These are phyloP conservation scores for Rhodomyrtus psidioides DNA, from an alignment of 441 rosid genomes.

Conservation along the genomic window DNA sequence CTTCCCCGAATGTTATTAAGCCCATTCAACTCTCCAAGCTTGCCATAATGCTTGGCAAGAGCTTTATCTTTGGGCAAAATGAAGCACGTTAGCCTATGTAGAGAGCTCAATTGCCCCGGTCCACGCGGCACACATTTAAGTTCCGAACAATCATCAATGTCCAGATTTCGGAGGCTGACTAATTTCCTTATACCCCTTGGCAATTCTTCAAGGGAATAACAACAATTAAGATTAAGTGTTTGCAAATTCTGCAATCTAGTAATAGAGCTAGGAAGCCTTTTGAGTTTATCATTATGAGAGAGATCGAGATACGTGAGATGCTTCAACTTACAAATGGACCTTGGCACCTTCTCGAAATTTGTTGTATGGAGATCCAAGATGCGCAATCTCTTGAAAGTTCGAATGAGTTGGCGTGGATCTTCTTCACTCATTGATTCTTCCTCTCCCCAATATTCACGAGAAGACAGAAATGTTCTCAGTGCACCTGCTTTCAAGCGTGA, in stretches of 20 bases:
- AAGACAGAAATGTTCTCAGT: not conserved
- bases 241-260: not conserved
- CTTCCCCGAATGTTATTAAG: not conserved
- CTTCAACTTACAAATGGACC: not conserved
- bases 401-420: not conserved
- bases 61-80: not conserved
- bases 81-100: not conserved
- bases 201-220: not conserved
- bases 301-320: not conserved
- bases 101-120: not conserved
- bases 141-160: fast-evolving
- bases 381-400: not conserved
- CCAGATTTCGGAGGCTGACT: not conserved
- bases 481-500: not conserved
- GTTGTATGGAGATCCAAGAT: fast-evolving
- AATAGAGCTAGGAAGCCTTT: not conserved
- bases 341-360: not conserved
- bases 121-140: not conserved
- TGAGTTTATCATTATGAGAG: fast-evolving
- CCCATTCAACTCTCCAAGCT: not conserved
- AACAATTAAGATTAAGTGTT: fast-evolving
- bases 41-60: not conserved
- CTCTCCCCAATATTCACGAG: fast-evolving
- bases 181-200: not conserved
- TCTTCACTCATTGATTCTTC: not conserved